Conservation (phyloP, 768 basidiomycete species). For the Agaricus blazei region DNA sequence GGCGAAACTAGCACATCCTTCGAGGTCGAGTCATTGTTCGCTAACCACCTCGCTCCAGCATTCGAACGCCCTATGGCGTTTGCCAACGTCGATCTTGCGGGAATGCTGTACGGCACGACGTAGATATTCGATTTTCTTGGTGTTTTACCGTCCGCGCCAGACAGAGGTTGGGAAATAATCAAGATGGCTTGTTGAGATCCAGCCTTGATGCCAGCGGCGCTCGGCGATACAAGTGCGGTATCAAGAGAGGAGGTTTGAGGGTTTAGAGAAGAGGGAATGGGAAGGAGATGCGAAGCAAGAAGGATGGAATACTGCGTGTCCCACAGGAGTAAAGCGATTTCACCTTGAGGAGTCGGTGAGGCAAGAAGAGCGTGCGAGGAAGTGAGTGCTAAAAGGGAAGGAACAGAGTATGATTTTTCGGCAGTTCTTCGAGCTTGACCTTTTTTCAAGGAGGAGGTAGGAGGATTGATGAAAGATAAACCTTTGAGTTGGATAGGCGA, state of each 20-base stretch:
- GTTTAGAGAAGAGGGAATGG: constrained; percentile 41
- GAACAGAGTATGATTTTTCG: constrained; percentile 15
- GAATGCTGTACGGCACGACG: constrained; percentile 52
- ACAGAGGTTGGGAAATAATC: constrained; percentile 32
- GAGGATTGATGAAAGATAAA: constrained; percentile 21
- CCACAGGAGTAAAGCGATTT: constrained; percentile 58
- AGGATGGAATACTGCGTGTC: constrained; percentile 65
- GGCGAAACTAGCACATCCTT: neutral
- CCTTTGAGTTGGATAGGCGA: constrained; percentile 26
- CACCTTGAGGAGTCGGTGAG: constrained; percentile 29
- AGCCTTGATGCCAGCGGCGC: constrained; percentile 18
- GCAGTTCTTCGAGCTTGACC: constrained; percentile 15
- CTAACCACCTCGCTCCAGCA: constrained; percentile 40
- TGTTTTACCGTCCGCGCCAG: constrained; percentile 17
- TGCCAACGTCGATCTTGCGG: constrained; percentile 54
- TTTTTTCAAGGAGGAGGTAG: constrained; percentile 17
- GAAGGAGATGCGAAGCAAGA: constrained; percentile 46
- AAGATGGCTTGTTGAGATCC: constrained; percentile 40
- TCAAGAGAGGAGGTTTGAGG: constrained; percentile 18
- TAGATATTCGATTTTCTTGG: constrained; percentile 43
- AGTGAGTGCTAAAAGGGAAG: constrained; percentile 38
- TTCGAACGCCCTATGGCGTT: constrained; percentile 52
- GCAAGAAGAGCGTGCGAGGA: constrained; percentile 58
- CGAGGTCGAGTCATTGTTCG: neutral
- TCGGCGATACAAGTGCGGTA: constrained; percentile 15